Evolutionary conservation across 805 yeast species (phyloP), one percentile per base, ranked within the genome.

Genomic region (Saccharomycopsis javanensis): DNA sequence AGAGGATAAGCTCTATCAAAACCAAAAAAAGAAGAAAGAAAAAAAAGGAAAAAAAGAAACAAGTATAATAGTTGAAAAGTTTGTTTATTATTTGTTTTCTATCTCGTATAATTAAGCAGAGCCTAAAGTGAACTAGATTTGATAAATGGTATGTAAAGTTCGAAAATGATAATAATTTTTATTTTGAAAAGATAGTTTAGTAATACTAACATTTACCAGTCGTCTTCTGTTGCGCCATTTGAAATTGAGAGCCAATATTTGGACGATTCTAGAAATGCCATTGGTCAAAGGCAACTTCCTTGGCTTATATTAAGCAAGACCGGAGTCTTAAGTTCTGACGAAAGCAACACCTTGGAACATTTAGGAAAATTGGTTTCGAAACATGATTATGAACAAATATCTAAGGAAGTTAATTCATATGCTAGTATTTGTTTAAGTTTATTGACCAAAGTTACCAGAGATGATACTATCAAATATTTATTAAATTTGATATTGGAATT

Each of bases 261-360:
- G 66, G 76, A 78, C 58, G 91, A 85, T 64, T 78, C 84, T 55
- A 76, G 85, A 64, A 75, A 78, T 62, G 81, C 81, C 60, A 83
- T 89, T 61, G 77, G 94, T 65, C 84, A 87, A 60, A 80, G 94
- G 62, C 83, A 91, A 33, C 80, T 90, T 57, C 95, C 96, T 33
- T 91, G 97, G 97, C 95, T 88, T 66, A 95, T 95, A 8, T 82
- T 86, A 64, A 83, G 87, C 10, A 78, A 96, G 56, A 83, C 91
- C 18, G 82, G 80, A 52, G 79, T 83, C 50, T 75, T 91, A 38
- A 72, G 83, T 50, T 78, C 77, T 54, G 81, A 80, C 60, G 94
- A 88, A 67, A 92, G 91, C 10, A 77, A 77, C 54, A 71, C 77
- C 51, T 60, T 75, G 53, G 70, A 68, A 58, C 64, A 64, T 31